Evolutionary conservation across 805 yeast species (phyloP), one percentile per base, ranked within the genome.

Genomic region (Candida nitratophila): DNA sequence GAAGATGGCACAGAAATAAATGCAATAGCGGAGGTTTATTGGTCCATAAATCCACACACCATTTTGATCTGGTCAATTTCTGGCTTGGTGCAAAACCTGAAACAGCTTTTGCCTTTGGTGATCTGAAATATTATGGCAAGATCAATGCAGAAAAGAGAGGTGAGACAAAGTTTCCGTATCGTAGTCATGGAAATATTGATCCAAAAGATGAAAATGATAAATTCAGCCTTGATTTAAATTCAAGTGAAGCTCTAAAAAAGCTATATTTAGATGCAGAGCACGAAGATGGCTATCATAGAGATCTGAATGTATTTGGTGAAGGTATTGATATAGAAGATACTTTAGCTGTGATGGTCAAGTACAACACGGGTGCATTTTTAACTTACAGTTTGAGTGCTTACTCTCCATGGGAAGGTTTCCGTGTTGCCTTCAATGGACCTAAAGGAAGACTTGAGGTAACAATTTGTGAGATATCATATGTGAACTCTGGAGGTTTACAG

Each of bases 1-100:
- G 43, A 40, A 40, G 43, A 40, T 40, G 43, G 43, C 43, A 40
- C 15, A 40, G 43, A 40, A 40, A 40, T 19, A 40, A 40, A 17
- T 32, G 38, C 16, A 40, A 40, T 16, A 40, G 43, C 27, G 43
- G 43, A 17, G 43, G 43, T 12, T 27, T 40, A 22, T 27, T 40
- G 16, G 43, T 40, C 9, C 43, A 40, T 19, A 40, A 40, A 27
- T 40, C 43, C 24, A 40, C 43, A 21, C 43, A 40, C 19, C 43
- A 40, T 40, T 40, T 40, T 20, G 43, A 40, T 27, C 20, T 40
- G 17, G 33, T 40, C 15, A 40, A 40, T 27, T 40, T 40, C 17
- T 40, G 43, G 43, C 31, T 40, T 14, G 43, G 38, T 33, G 43
- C 43, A 14, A 40, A 40, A 27, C 43, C 43, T 9, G 43, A 40